phyloP scores from a whole-genome alignment of 2,329 filamentous ascomycete species.

The Trichoderma brevicompactum region DNA sequence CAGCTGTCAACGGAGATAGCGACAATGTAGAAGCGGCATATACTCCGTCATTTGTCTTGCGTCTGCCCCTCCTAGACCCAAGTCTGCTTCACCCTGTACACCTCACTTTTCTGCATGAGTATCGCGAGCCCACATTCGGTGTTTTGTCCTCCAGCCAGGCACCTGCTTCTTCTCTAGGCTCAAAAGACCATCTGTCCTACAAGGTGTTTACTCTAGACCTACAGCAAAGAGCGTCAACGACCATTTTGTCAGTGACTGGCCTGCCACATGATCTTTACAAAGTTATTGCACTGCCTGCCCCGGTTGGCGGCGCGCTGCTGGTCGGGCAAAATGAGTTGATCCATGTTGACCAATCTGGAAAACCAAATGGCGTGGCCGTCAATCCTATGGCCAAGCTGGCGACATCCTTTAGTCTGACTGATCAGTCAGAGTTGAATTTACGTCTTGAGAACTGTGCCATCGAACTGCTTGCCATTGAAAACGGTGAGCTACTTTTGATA shows the following conservation, averaged over 20 bases:
- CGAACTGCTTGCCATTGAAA: slow-evolving; percentile 74
- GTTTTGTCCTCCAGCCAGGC: slow-evolving; percentile 80
- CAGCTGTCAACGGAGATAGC: slow-evolving; percentile 44
- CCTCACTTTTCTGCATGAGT: slow-evolving; percentile 92
- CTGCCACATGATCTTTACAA: slow-evolving; percentile 86
- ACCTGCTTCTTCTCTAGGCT: slow-evolving; percentile 76
- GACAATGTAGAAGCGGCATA: slow-evolving; percentile 68
- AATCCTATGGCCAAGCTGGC: slow-evolving; percentile 85
- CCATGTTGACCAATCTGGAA: slow-evolving; percentile 94
- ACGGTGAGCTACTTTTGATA: slow-evolving; percentile 83
- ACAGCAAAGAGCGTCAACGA: slow-evolving; percentile 90
- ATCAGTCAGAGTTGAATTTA: slow-evolving; percentile 80
- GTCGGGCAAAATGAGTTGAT: slow-evolving; percentile 89
- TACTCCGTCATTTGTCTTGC: slow-evolving; percentile 88
- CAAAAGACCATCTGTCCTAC: slow-evolving; percentile 85
- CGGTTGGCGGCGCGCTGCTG: slow-evolving; percentile 85
- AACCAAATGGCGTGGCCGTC: slow-evolving; percentile 87
- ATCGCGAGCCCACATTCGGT: slow-evolving; percentile 95
- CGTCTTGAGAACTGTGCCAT: slow-evolving; percentile 81
- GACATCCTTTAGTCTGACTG: slow-evolving; percentile 81
- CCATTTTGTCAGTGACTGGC: slow-evolving; percentile 81
- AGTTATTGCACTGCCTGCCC: slow-evolving; percentile 80
- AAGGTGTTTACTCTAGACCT: slow-evolving; percentile 95
- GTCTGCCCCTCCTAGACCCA: slow-evolving; percentile 85
- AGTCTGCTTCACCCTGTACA: slow-evolving; percentile 86